Evolutionary conservation across 345 rosid genomes (phyloP).

Genomic region (Brassica juncea): DNA sequence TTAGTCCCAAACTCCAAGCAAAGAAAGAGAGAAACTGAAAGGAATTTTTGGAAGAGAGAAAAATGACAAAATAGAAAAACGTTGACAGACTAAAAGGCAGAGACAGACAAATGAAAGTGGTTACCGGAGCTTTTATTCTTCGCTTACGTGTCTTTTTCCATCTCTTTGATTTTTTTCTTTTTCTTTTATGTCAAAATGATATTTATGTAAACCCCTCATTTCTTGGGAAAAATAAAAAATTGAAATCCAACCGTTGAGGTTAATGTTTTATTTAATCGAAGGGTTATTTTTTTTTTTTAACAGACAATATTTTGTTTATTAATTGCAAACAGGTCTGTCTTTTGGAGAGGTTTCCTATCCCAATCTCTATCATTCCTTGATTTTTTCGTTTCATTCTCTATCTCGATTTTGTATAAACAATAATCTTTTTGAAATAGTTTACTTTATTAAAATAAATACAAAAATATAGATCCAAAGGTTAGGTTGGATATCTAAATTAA

Average conservation of each 20-base stretch:
- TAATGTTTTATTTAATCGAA: not conserved
- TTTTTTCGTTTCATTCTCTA: not conserved
- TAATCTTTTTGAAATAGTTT: not conserved
- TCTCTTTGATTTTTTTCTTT: not conserved
- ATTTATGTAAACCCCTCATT: not conserved
- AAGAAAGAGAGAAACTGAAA: not conserved
- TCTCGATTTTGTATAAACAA: not conserved
- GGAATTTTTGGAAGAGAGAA: constrained; percentile 15
- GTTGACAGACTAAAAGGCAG: constrained; percentile 39
- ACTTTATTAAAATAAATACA: not conserved
- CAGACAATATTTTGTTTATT: not conserved
- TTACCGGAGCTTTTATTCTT: constrained; percentile 25
- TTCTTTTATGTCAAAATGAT: not conserved
- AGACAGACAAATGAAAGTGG: constrained; percentile 39
- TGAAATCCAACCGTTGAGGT: not conserved
- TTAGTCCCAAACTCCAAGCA: constrained; percentile 27
- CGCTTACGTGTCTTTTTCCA: constrained; percentile 28
- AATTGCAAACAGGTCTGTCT: not conserved
- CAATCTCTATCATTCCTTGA: not conserved
- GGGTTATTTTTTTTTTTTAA: not conserved
- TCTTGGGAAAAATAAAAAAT: not conserved
- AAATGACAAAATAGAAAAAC: constrained; percentile 44
- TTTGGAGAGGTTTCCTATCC: not conserved
- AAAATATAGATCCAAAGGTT: not conserved
- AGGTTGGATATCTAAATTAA: not conserved